Percentiles rank a stretch among this genome's conserved stretches.
Conservation (phyloP, 2,329 filamentous ascomycete species). For the Ophiostoma triangulosporum region DNA sequence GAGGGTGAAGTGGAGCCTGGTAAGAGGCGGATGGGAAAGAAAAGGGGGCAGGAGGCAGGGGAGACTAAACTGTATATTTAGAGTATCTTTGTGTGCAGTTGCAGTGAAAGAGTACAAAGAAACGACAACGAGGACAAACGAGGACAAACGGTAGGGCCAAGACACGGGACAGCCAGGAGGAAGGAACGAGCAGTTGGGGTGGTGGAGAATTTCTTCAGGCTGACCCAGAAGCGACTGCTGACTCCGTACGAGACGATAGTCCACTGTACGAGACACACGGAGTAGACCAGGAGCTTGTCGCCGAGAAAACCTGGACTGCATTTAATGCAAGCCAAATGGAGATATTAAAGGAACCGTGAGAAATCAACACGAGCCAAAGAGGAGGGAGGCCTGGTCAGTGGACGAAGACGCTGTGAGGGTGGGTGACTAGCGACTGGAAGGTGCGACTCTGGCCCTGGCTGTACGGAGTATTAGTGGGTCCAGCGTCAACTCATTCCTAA, state of each 20-base stretch:
- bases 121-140: not conserved
- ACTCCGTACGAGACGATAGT: no score
- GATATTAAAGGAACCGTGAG: no score
- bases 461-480: not conserved
- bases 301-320: not conserved
- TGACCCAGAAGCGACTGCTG: no score
- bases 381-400: not conserved
- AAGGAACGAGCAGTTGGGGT: not conserved
- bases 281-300: not conserved
- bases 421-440: not conserved
- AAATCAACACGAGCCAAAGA: not conserved
- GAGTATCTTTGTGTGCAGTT: not conserved
- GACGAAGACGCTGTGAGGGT: not conserved
- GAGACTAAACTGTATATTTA: not conserved
- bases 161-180: not conserved
- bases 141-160: not conserved
- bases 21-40: not conserved
- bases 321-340: not conserved
- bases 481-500: not conserved
- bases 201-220: no score
- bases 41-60: not conserved
- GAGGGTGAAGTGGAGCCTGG: slow-evolving; percentile 1
- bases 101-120: not conserved
- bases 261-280: not conserved
- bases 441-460: not conserved